A percentile compares a stretch with the other conserved stretches of the same genome.
These are phyloP conservation scores for Torulaspora pretoriensis DNA, from an alignment of 1,139 yeast genomes.

Conservation along the genomic window DNA sequence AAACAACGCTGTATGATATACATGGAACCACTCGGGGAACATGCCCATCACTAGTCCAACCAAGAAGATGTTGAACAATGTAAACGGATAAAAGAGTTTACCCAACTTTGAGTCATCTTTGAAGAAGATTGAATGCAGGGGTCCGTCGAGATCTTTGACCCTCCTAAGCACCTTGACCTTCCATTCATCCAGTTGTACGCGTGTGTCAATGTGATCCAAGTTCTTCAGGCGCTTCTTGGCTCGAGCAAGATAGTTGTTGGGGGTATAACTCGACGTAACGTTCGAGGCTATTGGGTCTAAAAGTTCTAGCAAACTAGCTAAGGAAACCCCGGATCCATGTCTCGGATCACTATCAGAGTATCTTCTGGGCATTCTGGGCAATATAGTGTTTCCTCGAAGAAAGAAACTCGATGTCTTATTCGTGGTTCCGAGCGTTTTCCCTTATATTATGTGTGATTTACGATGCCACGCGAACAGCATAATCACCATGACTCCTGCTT, in stretches of 20 bases:
- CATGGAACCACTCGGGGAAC: slow-evolving; percentile 71
- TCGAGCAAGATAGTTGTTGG: slow-evolving; percentile 16
- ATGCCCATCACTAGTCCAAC: slow-evolving; percentile 77
- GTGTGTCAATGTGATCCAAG: slow-evolving; percentile 17
- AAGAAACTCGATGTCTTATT: no score
- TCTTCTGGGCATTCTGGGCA: slow-evolving; percentile 1
- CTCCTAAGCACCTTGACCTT: slow-evolving; percentile 18
- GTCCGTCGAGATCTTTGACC: slow-evolving; percentile 24
- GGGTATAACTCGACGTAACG: slow-evolving; percentile 21
- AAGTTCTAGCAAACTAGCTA: slow-evolving; percentile 25
- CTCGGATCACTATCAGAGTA: slow-evolving; percentile 9
- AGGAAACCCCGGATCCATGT: slow-evolving; percentile 14
- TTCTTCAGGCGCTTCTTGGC: slow-evolving; percentile 18
- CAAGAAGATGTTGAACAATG: slow-evolving; percentile 63
- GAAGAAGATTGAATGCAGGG: slow-evolving; percentile 28
- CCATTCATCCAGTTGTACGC: slow-evolving; percentile 24
- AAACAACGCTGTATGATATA: slow-evolving; percentile 64
- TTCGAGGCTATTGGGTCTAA: slow-evolving; percentile 31
- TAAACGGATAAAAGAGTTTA: slow-evolving; percentile 73
- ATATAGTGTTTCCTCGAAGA: background rate
- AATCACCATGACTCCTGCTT: background rate
- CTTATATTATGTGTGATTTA: background rate
- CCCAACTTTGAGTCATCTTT: slow-evolving; percentile 61
- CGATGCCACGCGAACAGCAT: background rate
- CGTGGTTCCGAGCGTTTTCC: background rate